Percentiles rank a stretch among this genome's conserved stretches.
Evolutionary conservation across 129 eudicot species (phyloP).

Genomic region (Lactuca sativa): DNA sequence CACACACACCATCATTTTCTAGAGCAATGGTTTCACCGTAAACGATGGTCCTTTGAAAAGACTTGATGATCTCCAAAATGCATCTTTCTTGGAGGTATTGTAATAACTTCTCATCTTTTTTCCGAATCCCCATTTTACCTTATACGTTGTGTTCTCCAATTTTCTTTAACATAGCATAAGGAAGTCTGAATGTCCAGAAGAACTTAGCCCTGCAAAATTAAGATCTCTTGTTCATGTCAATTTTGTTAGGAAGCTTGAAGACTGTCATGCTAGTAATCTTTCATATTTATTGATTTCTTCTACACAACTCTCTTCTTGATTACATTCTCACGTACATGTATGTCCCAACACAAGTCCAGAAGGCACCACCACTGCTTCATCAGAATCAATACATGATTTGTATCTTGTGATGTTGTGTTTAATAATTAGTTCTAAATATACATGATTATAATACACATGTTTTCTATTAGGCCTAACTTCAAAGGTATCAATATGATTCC

Average conservation of each 20-base stretch:
- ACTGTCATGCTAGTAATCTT: slow-evolving; percentile 53
- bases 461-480: too few relatives aligned
- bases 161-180: slow-evolving; percentile 55
- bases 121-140: not conserved
- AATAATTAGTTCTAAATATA: too few relatives aligned
- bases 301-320: not conserved
- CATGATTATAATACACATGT: too few relatives aligned
- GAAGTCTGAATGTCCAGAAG: slow-evolving; percentile 75
- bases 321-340: not conserved
- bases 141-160: not conserved
- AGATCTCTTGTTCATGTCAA: slow-evolving; percentile 53
- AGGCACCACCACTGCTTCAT: slow-evolving; percentile 19
- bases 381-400: too few relatives aligned
- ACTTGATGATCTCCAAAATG: slow-evolving; percentile 83
- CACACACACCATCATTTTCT: slow-evolving; percentile 65
- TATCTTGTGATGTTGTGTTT: too few relatives aligned
- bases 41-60: slow-evolving; percentile 89
- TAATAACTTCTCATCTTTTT: not conserved
- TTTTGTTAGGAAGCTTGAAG: slow-evolving; percentile 62
- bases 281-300: not conserved
- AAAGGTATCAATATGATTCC: too few relatives aligned
- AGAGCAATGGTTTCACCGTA: slow-evolving; percentile 87
- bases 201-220: slow-evolving; percentile 63
- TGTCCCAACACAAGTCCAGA: slow-evolving; percentile 38
- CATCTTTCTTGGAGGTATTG: slow-evolving; percentile 76